These are phyloP conservation scores for Nepenthes gracilis DNA, from an alignment of 148 eudicot genomes.

Conservation along the genomic window DNA sequence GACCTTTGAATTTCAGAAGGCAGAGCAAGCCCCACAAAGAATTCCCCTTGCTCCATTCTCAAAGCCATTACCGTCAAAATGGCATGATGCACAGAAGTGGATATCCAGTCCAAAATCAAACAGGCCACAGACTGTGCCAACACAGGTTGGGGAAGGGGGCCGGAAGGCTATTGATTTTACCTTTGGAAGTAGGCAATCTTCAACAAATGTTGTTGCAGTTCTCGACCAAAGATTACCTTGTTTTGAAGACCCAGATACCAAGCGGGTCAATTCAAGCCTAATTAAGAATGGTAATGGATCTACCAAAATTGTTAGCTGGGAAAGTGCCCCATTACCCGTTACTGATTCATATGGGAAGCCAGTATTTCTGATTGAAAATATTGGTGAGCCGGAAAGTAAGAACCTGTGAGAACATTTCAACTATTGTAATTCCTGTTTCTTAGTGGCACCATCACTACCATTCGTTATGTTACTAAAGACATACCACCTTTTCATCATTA, in stretches of 20 bases:
- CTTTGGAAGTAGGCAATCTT: conserved; percentile 35
- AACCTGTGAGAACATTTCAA: conserved; percentile 1
- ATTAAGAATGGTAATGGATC: conserved; percentile 21
- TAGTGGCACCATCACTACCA: not conserved
- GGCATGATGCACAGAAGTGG: conserved; percentile 89
- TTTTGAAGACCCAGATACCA: conserved; percentile 60
- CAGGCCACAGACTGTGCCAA: conserved; percentile 26
- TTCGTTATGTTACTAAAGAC: not conserved
- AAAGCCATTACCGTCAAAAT: conserved; percentile 69
- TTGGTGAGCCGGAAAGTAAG: conserved; percentile 39
- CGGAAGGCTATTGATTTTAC: conserved; percentile 28
- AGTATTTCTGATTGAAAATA: conserved; percentile 22
- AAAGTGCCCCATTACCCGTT: conserved; percentile 23
- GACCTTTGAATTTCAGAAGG: conserved; percentile 57
- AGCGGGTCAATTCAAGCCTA: conserved; percentile 37
- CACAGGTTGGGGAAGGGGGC: conserved; percentile 24
- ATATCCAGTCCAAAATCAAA: conserved; percentile 59
- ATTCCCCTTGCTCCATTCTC: conserved; percentile 44
- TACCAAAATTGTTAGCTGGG: conserved; percentile 33
- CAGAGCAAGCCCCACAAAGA: conserved; percentile 38
- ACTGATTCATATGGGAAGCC: conserved; percentile 30
- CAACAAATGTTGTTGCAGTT: conserved; percentile 46
- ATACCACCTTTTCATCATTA: not conserved
- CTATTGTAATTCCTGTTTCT: not conserved
- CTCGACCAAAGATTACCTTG: conserved; percentile 38